Percentiles rank a stretch among this genome's conserved stretches.
Evolutionary conservation across 2,329 filamentous ascomycete genomes (phyloP).

Genomic region (Paecilomyces dactylethromorphus): DNA sequence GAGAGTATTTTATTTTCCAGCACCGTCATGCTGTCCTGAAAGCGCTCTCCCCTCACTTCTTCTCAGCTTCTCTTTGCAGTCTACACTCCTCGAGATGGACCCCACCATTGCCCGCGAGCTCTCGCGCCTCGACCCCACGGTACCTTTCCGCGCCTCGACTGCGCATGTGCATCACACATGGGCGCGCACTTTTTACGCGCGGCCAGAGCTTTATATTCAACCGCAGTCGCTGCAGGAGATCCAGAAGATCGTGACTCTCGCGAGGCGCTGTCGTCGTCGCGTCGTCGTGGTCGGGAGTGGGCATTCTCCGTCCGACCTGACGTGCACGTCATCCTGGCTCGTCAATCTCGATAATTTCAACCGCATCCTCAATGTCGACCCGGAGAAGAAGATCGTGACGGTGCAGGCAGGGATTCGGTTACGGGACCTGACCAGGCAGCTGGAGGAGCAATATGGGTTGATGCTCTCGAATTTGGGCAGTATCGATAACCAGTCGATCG

Average conservation of each 20-base stretch:
- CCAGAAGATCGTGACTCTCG: constrained; percentile 74
- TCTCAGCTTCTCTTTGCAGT: neutral
- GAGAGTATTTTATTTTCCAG: constrained; percentile 1
- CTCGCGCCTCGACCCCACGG: constrained; percentile 50
- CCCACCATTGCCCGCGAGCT: constrained; percentile 49
- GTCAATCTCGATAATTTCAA: constrained; percentile 84
- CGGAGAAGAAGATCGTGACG: constrained; percentile 58
- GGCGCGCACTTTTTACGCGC: constrained; percentile 85
- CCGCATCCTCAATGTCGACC: constrained; percentile 64
- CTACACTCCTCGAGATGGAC: constrained; percentile 28
- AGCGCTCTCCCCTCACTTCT: neutral
- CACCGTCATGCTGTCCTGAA: constrained; percentile 1
- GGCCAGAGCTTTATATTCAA: constrained; percentile 85
- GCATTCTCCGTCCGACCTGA: constrained; percentile 87
- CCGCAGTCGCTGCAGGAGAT: constrained; percentile 74
- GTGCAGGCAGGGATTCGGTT: constrained; percentile 88
- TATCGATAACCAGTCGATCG: constrained; percentile 90
- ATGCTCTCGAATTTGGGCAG: constrained; percentile 89
- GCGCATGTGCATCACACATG: constrained; percentile 82
- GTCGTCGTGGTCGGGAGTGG: constrained; percentile 82
- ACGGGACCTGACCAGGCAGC: constrained; percentile 62
- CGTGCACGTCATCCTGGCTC: constrained; percentile 90
- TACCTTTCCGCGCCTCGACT: constrained; percentile 70
- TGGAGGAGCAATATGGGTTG: constrained; percentile 63
- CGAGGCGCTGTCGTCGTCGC: constrained; percentile 71